These are phyloP conservation scores for Cylindrodendrum hubeiense DNA, from an alignment of 2,329 filamentous ascomycete genomes.

Conservation along the genomic window DNA sequence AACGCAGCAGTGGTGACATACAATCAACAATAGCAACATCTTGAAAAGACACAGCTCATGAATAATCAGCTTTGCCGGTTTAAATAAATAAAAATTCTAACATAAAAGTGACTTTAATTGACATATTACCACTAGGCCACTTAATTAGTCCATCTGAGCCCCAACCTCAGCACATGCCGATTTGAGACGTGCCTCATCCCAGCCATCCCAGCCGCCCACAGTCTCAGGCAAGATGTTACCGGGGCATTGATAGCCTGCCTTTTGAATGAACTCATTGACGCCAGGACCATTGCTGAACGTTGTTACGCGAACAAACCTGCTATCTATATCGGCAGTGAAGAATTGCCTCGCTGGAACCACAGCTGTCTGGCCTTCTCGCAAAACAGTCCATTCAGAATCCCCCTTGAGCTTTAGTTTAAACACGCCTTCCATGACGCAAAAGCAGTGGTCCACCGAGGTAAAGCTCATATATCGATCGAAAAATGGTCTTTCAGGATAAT, in stretches of 20 bases:
- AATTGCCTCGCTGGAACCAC: background rate
- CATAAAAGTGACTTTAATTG: too few species aligned
- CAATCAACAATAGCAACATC: too few species aligned
- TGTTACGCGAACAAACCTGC: background rate
- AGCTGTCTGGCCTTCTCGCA: background rate
- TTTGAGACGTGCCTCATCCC: conserved; percentile 12
- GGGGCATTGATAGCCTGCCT: background rate
- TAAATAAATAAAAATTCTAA: too few species aligned
- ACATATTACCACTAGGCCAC: too few species aligned
- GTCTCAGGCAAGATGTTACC: background rate
- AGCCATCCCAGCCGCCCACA: conserved; percentile 13
- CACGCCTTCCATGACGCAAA: background rate
- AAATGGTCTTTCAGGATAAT: conserved; percentile 1
- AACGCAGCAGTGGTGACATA: too few species aligned
- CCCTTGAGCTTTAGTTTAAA: background rate
- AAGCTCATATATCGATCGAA: conserved; percentile 6
- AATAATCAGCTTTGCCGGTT: too few species aligned
- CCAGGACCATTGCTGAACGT: conserved; percentile 1
- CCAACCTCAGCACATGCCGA: conserved; percentile 17
- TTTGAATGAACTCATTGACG: conserved; percentile 3
- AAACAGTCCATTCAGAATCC: background rate
- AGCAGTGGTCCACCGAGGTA: background rate
- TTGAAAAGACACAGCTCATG: too few species aligned
- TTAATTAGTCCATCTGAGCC: conserved; percentile 7
- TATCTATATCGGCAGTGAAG: conserved; percentile 3